Conservation (phyloP, 1,284 basidiomycete genomes). For the Microbotryum saponariae region DNA sequence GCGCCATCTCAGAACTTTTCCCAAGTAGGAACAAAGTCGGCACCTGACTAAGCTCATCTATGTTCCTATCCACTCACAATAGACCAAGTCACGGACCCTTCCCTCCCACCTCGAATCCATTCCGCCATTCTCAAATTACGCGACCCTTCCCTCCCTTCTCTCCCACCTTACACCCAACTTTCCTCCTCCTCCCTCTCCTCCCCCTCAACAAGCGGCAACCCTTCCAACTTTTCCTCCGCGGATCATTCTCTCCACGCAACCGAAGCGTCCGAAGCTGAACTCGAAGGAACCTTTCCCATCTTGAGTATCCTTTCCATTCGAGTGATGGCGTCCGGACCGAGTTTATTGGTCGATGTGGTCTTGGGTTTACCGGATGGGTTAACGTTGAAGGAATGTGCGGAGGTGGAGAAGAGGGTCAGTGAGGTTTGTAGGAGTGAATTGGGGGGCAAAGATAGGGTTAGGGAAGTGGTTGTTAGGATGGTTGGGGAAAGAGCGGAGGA, state of each 20-base stretch:
- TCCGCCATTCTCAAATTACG: conserved; percentile 6
- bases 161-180: conserved; percentile 5
- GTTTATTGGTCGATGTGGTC: conserved; percentile 23
- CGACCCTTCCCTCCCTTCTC: conserved; percentile 11
- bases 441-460: conserved; percentile 13
- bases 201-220: not conserved
- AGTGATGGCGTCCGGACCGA: conserved; percentile 25
- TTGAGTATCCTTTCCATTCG: conserved; percentile 25
- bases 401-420: conserved; percentile 10
- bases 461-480: conserved; percentile 29
- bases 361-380: conserved; percentile 14
- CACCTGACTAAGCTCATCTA: not conserved
- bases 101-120: conserved; percentile 14
- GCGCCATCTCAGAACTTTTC: not conserved
- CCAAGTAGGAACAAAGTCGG: too few relatives aligned
- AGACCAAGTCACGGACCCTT: conserved; percentile 21
- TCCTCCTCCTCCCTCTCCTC: not conserved
- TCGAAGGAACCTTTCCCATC: conserved; percentile 16
- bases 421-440: conserved; percentile 6
- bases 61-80: not conserved
- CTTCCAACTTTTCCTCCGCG: not conserved
- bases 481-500: conserved; percentile 8
- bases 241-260: not conserved
- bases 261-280: not conserved
- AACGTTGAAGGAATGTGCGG: conserved; percentile 10